Conservation (phyloP, 371 early-diverging fungal genomes). For the Blastocladiella emersonii region DNA sequence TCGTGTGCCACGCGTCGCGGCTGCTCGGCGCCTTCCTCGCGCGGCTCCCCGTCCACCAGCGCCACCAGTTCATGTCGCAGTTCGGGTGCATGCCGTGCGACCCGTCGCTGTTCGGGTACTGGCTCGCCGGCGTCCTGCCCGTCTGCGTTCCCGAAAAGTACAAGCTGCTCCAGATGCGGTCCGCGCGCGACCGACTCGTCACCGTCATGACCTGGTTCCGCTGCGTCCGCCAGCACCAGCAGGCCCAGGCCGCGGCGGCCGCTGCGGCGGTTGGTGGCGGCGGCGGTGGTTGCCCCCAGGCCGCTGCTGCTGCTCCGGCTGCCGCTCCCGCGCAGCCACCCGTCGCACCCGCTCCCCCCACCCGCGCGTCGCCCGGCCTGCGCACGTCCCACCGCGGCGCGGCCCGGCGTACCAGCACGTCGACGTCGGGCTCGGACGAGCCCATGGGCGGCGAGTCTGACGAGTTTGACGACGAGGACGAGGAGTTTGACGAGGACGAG, state of each 20-base stretch:
- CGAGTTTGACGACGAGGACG: too few species aligned
- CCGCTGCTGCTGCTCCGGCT: not conserved
- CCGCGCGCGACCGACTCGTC: conserved; percentile 25
- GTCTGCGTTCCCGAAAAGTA: conserved; percentile 28
- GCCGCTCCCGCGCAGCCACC: not conserved
- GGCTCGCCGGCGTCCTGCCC: conserved; percentile 40
- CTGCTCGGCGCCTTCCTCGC: conserved; percentile 14
- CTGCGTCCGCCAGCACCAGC: not conserved
- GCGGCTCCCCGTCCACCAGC: conserved; percentile 10
- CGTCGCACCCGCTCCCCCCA: too few species aligned
- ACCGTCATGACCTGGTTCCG: conserved; percentile 29
- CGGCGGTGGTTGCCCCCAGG: not conserved
- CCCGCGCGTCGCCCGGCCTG: too few species aligned
- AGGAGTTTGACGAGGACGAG: not conserved
- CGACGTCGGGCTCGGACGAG: too few species aligned
- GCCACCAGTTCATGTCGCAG: conserved; percentile 18
- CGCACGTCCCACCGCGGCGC: too few species aligned
- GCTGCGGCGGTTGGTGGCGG: too few species aligned
- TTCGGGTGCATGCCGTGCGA: conserved; percentile 29
- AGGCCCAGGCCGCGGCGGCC: not conserved
- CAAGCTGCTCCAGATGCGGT: conserved; percentile 19
- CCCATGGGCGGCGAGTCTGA: too few species aligned
- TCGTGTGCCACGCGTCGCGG: conserved; percentile 15
- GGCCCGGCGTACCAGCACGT: too few species aligned
- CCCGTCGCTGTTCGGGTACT: conserved; percentile 34